Conservation (phyloP, 768 basidiomycete species). For the Tylopilus rubrobrunneus region DNA sequence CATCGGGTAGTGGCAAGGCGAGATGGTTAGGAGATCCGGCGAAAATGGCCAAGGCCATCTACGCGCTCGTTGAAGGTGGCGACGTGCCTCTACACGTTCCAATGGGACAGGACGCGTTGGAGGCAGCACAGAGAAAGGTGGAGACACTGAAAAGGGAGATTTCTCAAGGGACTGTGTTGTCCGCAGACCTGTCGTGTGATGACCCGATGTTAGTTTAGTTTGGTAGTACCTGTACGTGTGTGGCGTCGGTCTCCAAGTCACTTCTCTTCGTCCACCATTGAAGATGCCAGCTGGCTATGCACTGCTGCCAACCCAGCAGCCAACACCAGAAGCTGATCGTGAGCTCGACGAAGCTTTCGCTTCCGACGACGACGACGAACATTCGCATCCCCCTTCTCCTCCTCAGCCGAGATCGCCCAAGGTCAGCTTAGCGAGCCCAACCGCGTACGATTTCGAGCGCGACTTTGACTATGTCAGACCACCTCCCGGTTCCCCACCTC, state of each 20-base stretch:
- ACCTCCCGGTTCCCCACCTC: constrained; percentile 77
- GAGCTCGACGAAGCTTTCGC: constrained; percentile 81
- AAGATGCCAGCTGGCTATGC: constrained; percentile 52
- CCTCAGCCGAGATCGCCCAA: constrained; percentile 22
- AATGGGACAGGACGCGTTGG: constrained; percentile 10
- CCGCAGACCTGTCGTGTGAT: constrained; percentile 1
- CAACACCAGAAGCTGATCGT: constrained; percentile 42
- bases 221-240: too few species aligned
- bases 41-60: constrained; percentile 4
- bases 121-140: not conserved
- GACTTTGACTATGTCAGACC: constrained; percentile 66
- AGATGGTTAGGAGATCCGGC: not conserved
- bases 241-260: not conserved
- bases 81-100: constrained; percentile 8
- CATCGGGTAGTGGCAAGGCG: not conserved
- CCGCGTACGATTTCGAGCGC: constrained; percentile 68
- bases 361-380: constrained; percentile 46
- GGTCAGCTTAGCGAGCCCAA: constrained; percentile 1
- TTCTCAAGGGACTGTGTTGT: constrained; percentile 1
- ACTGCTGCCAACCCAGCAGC: constrained; percentile 46
- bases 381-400: constrained; percentile 26
- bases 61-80: not conserved
- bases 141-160: not conserved
- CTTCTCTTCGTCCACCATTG: not conserved
- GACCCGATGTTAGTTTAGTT: too few species aligned